Base-by-base conservation (phyloP, 2,329 filamentous ascomycete genomes). In the Ophiostoma ulmi region DNA sequence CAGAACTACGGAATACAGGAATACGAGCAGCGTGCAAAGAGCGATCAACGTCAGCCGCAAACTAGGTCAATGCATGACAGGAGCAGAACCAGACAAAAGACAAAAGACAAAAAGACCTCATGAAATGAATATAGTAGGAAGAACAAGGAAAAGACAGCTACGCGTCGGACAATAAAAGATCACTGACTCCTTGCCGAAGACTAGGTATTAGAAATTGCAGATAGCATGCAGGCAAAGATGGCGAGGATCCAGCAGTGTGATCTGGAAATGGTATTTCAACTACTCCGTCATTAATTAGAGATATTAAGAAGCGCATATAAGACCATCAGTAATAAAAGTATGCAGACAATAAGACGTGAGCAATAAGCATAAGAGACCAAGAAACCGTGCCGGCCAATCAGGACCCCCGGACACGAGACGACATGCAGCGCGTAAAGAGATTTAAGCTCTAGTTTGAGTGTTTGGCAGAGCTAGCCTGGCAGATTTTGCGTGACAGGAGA, bases 361-460 rank as follows among this genome's bases (percentile, higher is more conserved):
- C 44, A 48, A n/a, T 48, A 48, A 48, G 44, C 44, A 48, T 48
- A 44, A 44, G 17, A 17, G 41, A 44, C 41, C 41, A 44, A 3
- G 1, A 4, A 31, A 48, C 26, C 58, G 58, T 26, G 58, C 26
- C 26, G 26, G 58, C 58, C 58, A 63, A 35, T 63, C 58, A 63
- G 17, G 26, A 44, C n/a, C 58, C 14, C 13, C n/a, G 58, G 26
- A 63, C 58, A 63, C 26, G 52, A 26, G 52, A 58, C 52, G 52
- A 22, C 52, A 58, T 58, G 48, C n/a, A 58, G 52, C 58, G 58
- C 58, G 58, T 63, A 63, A 17, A 63, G 58, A 22, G 52, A 55
- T 48, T 48, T 48, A 6, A 6, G 39, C 39, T 44, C 14, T 48
- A 17, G 44, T 48, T 5, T 48, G 11, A 6, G 17, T 55, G 17